Evolutionary conservation across 2,329 filamentous ascomycete genomes (phyloP), one percentile per base, ranked within the genome.

Genomic region (Penicillium janthinellum): DNA sequence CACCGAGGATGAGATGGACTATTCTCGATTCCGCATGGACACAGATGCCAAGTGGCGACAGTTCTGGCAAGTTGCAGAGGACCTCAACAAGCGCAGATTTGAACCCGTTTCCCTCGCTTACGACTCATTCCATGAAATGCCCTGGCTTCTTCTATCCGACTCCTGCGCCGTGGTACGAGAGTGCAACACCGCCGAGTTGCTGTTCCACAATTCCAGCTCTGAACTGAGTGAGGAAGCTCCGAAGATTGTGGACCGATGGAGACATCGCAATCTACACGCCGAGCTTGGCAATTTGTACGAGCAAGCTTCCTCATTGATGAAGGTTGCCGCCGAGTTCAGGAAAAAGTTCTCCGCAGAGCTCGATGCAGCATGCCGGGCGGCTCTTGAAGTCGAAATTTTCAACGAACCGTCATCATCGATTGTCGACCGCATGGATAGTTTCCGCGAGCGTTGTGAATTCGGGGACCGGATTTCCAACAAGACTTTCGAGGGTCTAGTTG

Each of bases 61-160:
- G 53, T 96, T 96, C 75, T 96, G 92, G 79, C 88, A 92, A 35
- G 83, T 98, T 17, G 83, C 96, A 17, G 83, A 90, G 12, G 93
- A 96, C 72, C 80, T 99, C 42, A 92, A 98, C 72, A 92, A 90
- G 69, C 89, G 91, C 69, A 85, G 93, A 70, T 89, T 90, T 17
- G 93, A 97, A 70, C 89, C 91, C 0, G 78, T 98, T 47, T 88
- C 90, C 1, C 80, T 98, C 47, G 86, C 88, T 0, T 87, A 91
- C 57, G 95, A 98, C 69, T 75, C 83, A 0, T 82, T 85, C 50
- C 83, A 84, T 10, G 88, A 89, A 52, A 84, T 93, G 79, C 86
- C 91, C 1, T 97, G 92, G 92, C 84, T 96, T 49, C 83, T 96
- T 4, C 89, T 92, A 68, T 88, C 93, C 1, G 93, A 97, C 75